Percentiles rank a stretch among this genome's conserved stretches.
Evolutionary conservation across 1,284 basidiomycete genomes (phyloP).

Genomic region (Meira miltonrushii): DNA sequence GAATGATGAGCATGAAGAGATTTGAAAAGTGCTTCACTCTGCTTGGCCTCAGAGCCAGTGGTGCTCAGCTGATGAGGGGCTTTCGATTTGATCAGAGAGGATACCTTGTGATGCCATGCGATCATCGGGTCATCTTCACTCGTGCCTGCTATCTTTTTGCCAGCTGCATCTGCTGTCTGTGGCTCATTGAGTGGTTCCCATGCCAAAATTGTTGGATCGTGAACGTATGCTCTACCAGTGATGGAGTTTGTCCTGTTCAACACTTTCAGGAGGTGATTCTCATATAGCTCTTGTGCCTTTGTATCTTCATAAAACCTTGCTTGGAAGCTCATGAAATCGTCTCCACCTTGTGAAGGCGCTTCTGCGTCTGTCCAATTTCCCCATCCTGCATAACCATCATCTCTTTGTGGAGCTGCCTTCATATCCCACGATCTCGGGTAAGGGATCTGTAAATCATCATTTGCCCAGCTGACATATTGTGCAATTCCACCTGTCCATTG

Average conservation of each 20-base stretch:
- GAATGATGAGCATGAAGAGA: constrained; percentile 19
- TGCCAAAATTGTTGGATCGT: constrained; percentile 37
- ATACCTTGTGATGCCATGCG: constrained; percentile 23
- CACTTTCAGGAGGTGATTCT: constrained; percentile 22
- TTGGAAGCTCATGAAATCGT: constrained; percentile 8
- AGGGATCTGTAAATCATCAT: constrained; percentile 20
- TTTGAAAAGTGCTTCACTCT: constrained; percentile 33
- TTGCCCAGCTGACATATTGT: constrained; percentile 29
- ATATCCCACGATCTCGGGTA: constrained; percentile 32
- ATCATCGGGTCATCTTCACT: constrained; percentile 15
- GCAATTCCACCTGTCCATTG: constrained; percentile 23
- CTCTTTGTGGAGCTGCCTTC: constrained; percentile 21
- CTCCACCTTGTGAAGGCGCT: neutral
- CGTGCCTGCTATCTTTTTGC: constrained; percentile 12
- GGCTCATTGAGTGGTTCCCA: constrained; percentile 40
- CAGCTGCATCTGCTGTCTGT: constrained; percentile 14
- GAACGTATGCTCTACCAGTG: constrained; percentile 28
- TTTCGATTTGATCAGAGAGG: constrained; percentile 24
- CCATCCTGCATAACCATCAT: constrained; percentile 19
- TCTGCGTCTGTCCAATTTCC: constrained; percentile 23
- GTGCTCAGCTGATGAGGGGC: constrained; percentile 33
- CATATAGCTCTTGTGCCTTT: constrained; percentile 16
- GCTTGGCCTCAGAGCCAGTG: constrained; percentile 35
- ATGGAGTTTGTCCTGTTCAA: constrained; percentile 30
- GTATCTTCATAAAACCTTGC: constrained; percentile 26